Base-by-base conservation (phyloP, 1,284 basidiomycete genomes). In the Xanthoconium separans region DNA sequence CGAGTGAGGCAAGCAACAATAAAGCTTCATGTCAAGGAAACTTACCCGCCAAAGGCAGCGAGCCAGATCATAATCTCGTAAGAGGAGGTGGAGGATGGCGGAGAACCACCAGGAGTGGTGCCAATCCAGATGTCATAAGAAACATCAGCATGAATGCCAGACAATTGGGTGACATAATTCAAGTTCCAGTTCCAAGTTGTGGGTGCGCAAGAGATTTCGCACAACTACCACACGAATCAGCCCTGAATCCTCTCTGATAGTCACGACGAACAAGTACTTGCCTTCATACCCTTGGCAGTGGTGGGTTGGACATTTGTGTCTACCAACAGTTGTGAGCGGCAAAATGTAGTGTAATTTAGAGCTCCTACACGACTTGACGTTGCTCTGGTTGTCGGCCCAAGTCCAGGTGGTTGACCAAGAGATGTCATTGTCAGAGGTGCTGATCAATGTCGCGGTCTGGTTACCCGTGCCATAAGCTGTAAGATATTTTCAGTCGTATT, bases 21-120 rank as follows among this genome's bases (percentile, higher is more conserved):
- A 15, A 27, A 20, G 18, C 2, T 2, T 37, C 40, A 11, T 40
- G 3, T 22, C 6, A 27, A 6, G 12, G 2, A 16, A 2, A 31
- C 60, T 47, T 63, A 83, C 81, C 78, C 79, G 65, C 81, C 82
- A n/a, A 74, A 72, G 39, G 80, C 77, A 48, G 81, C 82, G 18
- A 83, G 75, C 82, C 81, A 83, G 54, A 83, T 82, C 82, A 83
- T 84, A 56, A 83, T 81, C 61, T 83, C 82, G 59, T 74, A 83
- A 1, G 76, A 77, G 11, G 81, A 82, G 6, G 76, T 73, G 10
- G 67, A 58, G 2, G 78, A 74, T 0, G 81, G 81, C 11, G 81
- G 76, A 1, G 63, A 56, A 43, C 81, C 81, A 13, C 73, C 67
- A 6, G 72, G 59, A 4, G 76, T 66, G 5, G 60, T 66, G 18